These are phyloP conservation scores for Fraxinus platypoda DNA, from an alignment of 305 asterid species.

Conservation along the genomic window DNA sequence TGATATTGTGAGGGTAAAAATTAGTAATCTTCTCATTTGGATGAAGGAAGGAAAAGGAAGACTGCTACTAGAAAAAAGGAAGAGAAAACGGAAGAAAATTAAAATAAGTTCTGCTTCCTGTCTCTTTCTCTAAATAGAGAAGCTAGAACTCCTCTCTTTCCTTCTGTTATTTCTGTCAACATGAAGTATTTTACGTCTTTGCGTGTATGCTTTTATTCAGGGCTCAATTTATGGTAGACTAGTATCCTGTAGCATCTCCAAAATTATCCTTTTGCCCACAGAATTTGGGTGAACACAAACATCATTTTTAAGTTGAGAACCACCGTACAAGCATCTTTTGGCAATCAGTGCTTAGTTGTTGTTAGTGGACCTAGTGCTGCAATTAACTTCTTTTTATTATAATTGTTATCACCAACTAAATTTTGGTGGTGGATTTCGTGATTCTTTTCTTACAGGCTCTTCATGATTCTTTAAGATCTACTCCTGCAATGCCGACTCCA, in stretches of 20 bases:
- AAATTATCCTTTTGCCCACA: not conserved
- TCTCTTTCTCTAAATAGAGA: not conserved
- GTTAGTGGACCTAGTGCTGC: not conserved
- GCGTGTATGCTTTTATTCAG: conserved; percentile 7
- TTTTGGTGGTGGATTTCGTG: conserved; percentile 4
- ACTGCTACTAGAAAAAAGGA: not conserved
- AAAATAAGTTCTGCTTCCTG: not conserved
- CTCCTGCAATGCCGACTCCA: conserved; percentile 45
- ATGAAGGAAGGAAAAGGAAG: not conserved
- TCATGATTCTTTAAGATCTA: conserved; percentile 44
- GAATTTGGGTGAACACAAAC: not conserved
- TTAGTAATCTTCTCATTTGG: not conserved
- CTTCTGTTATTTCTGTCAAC: not conserved
- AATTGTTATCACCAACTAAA: conserved; percentile 1
- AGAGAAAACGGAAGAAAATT: not conserved
- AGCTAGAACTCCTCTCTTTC: not conserved
- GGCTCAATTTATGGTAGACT: conserved; percentile 3
- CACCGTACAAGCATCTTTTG: not conserved
- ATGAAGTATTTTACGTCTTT: conserved; percentile 2
- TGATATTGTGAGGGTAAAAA: not conserved
- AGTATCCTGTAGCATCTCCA: not conserved
- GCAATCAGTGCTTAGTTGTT: not conserved
- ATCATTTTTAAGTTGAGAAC: conserved; percentile 8
- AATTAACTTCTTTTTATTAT: conserved; percentile 1
- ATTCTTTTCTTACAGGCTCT: conserved; percentile 45